Conservation (phyloP, 1,284 basidiomycete species). For the Exobasidium cylindrosporum region DNA sequence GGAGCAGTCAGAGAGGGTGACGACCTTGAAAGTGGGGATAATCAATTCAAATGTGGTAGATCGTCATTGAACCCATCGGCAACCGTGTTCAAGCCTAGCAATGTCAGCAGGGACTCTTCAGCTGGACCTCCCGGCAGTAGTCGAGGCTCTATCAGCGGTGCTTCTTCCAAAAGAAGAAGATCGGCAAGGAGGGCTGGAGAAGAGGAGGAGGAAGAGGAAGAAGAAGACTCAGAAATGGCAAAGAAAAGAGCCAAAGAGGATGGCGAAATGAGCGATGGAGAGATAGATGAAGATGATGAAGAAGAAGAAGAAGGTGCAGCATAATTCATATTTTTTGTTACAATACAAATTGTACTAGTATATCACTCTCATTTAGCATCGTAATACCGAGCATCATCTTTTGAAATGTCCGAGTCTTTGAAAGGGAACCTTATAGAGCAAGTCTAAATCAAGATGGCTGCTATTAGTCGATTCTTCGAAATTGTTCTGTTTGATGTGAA, state of each 20-base stretch:
- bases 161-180: background rate
- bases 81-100: background rate
- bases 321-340: background rate
- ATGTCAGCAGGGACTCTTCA: conserved; percentile 1
- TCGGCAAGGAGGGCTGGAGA: background rate
- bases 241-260: background rate
- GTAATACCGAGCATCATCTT: background rate
- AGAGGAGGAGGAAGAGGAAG: background rate
- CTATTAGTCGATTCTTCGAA: background rate
- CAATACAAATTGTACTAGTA: background rate
- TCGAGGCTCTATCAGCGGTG: background rate
- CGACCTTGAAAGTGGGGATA: conserved; percentile 12
- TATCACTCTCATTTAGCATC: background rate
- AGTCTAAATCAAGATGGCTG: background rate
- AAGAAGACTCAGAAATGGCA: no score
- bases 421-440: background rate
- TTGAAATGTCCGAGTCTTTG: background rate
- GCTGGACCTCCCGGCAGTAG: background rate
- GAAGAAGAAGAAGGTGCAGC: conserved; percentile 8
- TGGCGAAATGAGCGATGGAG: conserved; percentile 7
- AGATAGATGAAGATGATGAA: background rate
- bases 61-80: background rate
- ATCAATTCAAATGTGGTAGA: background rate
- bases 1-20: background rate
- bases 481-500: background rate